Evolutionary conservation across 2,329 filamentous ascomycete genomes (phyloP).

Genomic region (Neopestalotiopsis rosae): DNA sequence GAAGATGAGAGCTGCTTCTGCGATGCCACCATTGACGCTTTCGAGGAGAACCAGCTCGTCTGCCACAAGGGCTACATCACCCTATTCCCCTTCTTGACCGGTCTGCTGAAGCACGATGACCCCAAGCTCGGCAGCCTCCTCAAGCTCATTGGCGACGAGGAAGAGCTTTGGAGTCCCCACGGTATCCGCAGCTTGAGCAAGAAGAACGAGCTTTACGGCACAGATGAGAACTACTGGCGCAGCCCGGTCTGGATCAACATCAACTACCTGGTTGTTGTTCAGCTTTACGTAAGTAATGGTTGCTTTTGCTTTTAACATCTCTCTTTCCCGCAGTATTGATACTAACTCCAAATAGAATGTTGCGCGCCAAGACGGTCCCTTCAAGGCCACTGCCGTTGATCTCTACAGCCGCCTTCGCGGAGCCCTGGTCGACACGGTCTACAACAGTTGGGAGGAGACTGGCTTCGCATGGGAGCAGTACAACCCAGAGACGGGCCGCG

Average conservation of each 20-base stretch:
- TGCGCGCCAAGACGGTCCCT: constrained; percentile 69
- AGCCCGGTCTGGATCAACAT: constrained; percentile 96
- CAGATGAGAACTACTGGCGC: constrained; percentile 96
- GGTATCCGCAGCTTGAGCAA: constrained; percentile 91
- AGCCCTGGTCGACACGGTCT: constrained; percentile 90
- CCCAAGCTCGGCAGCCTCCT: constrained; percentile 76
- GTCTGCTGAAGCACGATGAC: constrained; percentile 76
- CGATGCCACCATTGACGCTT: constrained; percentile 93
- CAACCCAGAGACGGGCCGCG: constrained; percentile 87
- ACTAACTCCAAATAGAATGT: constrained; percentile 54
- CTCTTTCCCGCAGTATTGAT: not conserved
- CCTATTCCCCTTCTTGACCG: constrained; percentile 89
- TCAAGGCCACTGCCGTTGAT: constrained; percentile 69
- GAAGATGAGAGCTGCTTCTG: constrained; percentile 83
- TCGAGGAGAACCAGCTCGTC: constrained; percentile 85
- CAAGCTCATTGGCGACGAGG: constrained; percentile 78
- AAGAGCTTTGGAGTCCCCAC: constrained; percentile 87
- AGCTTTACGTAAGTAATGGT: constrained; percentile 70
- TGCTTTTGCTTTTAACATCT: too few relatives aligned
- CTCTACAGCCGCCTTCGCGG: constrained; percentile 79
- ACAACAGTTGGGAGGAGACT: constrained; percentile 84
- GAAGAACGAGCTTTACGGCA: constrained; percentile 82
- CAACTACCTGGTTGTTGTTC: constrained; percentile 85
- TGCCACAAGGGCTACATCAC: constrained; percentile 98
- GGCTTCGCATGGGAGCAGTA: constrained; percentile 99